Evolutionary conservation across 805 yeast species (phyloP).

Genomic region (Pichia cephalocereana): DNA sequence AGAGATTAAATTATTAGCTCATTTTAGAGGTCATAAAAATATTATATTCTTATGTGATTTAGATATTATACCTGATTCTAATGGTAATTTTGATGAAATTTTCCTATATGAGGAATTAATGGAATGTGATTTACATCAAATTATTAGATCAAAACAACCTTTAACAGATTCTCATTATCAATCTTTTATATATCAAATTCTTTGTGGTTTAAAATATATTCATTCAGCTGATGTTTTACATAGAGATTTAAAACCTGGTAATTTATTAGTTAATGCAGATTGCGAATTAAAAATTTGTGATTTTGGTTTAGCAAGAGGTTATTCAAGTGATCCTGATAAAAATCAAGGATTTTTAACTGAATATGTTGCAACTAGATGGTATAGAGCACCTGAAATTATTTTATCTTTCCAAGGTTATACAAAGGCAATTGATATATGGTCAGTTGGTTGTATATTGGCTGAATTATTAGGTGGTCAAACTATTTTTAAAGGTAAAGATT

Average conservation of each 20-base stretch:
- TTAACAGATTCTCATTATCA: constrained; percentile 94
- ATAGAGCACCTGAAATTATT: constrained; percentile 97
- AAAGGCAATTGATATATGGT: constrained; percentile 96
- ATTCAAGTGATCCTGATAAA: constrained; percentile 68
- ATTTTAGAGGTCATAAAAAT: constrained; percentile 93
- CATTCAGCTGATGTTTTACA: constrained; percentile 95
- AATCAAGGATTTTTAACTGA: constrained; percentile 94
- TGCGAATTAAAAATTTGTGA: constrained; percentile 96
- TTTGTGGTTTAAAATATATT: constrained; percentile 88
- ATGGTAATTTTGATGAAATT: constrained; percentile 75
- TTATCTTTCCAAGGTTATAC: constrained; percentile 89
- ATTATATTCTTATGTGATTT: constrained; percentile 92
- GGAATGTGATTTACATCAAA: constrained; percentile 99
- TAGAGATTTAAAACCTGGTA: constrained; percentile 92
- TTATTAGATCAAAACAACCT: constrained; percentile 87
- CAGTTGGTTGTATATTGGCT: constrained; percentile 94
- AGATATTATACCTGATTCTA: constrained; percentile 72
- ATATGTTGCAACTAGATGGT: constrained; percentile 98
- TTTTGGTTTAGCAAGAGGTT: constrained; percentile 93
- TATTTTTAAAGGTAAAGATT: constrained; percentile 89
- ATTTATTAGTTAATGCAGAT: constrained; percentile 86
- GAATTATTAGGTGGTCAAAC: constrained; percentile 89
- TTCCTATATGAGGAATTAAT: constrained; percentile 92
- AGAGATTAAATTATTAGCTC: constrained; percentile 81
- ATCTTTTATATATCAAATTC: constrained; percentile 80